Conservation (phyloP, 164 flowering plant species). For the Nymphaea colorata region DNA sequence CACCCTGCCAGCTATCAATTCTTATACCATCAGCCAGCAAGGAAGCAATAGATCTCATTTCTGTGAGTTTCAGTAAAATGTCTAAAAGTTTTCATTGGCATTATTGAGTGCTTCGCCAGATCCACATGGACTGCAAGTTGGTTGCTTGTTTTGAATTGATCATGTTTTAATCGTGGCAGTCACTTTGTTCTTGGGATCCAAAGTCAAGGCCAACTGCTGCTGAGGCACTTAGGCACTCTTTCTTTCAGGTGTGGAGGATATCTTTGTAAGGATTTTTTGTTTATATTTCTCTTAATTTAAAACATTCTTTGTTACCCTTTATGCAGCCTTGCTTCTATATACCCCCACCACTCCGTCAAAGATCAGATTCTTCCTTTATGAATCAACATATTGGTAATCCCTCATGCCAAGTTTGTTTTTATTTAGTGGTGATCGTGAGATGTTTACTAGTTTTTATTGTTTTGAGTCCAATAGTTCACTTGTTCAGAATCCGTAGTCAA, state of each 20-base stretch:
- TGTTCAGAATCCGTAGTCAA: too few species aligned
- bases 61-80: neutral
- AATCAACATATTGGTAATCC: neutral
- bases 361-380: neutral
- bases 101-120: too few species aligned
- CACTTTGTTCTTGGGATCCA: conserved; percentile 58
- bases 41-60: neutral
- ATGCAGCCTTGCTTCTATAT: neutral
- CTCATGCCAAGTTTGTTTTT: neutral
- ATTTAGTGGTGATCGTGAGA: too few species aligned
- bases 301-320: neutral
- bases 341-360: neutral
- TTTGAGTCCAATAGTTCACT: too few species aligned
- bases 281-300: neutral
- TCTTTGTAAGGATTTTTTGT: neutral
- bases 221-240: conserved; percentile 62
- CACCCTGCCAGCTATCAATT: neutral
- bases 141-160: neutral
- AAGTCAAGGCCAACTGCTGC: conserved; percentile 50
- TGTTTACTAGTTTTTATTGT: too few species aligned
- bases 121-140: neutral
- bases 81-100: neutral
- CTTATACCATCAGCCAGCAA: neutral
- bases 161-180: conserved; percentile 16
- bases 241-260: conserved; percentile 36